These are phyloP conservation scores for Fonsecaea pedrosoi DNA, from an alignment of 2,329 filamentous ascomycete genomes.

Conservation along the genomic window DNA sequence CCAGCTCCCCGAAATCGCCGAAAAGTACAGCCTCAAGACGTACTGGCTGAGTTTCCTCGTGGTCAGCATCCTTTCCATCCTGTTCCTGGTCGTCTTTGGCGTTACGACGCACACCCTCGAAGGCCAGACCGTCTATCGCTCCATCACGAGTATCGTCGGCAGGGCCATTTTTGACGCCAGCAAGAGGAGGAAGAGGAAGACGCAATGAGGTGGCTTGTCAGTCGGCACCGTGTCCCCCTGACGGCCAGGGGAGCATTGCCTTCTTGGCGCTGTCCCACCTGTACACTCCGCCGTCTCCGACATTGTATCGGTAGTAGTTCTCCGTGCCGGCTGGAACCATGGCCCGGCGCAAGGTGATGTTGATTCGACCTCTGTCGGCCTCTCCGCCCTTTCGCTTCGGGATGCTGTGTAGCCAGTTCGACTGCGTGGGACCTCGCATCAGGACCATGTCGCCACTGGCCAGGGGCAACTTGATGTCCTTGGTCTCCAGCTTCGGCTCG, in stretches of 20 bases:
- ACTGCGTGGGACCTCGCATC: constrained; percentile 77
- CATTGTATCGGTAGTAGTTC: constrained; percentile 86
- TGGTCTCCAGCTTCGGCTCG: constrained; percentile 45
- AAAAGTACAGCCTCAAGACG: constrained; percentile 64
- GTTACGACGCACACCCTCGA: constrained; percentile 64
- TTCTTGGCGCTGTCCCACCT: constrained; percentile 66
- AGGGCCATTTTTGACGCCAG: constrained; percentile 25
- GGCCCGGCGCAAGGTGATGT: constrained; percentile 78
- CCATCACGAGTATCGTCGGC: constrained; percentile 29
- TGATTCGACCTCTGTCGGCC: constrained; percentile 70
- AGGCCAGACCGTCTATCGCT: constrained; percentile 57
- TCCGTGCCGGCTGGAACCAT: constrained; percentile 75
- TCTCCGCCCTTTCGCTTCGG: constrained; percentile 72
- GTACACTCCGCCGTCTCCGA: constrained; percentile 72
- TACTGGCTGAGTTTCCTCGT: constrained; percentile 74
- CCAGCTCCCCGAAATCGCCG: constrained; percentile 64
- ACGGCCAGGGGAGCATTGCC: constrained; percentile 57
- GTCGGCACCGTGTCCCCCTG: not conserved
- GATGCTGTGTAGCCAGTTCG: constrained; percentile 78
- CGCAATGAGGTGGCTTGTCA: constrained; percentile 11
- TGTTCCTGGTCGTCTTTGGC: constrained; percentile 65
- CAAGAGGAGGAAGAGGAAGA: constrained; percentile 26
- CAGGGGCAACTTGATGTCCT: constrained; percentile 61
- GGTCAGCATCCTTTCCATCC: constrained; percentile 65
- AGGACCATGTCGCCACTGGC: constrained; percentile 77